Evolutionary conservation across 2,329 filamentous ascomycete genomes (phyloP).

Genomic region (Ascochyta fabae): DNA sequence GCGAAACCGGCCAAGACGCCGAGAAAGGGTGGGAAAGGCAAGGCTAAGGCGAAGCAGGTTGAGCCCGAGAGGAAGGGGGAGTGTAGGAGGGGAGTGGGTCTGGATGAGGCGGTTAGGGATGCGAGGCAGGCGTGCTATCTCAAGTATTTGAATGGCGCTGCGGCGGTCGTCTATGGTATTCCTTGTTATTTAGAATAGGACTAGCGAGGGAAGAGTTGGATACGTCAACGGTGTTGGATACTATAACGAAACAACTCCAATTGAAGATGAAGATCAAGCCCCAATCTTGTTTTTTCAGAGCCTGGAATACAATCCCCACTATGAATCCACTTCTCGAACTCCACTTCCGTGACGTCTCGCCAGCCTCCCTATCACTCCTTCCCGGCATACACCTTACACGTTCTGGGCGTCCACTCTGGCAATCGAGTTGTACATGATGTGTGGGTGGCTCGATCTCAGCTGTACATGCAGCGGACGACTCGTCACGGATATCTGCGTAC

Average conservation of each 20-base stretch:
- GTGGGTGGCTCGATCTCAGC: too few species aligned
- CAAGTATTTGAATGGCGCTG: slow-evolving; percentile 89
- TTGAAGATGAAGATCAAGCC: neutral
- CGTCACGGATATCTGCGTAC: too few species aligned
- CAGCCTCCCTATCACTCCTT: slow-evolving; percentile 50
- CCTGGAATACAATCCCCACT: slow-evolving; percentile 20
- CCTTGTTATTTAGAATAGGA: slow-evolving; percentile 75
- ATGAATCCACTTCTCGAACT: slow-evolving; percentile 60
- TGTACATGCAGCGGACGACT: too few species aligned
- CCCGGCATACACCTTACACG: too few species aligned
- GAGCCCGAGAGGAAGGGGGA: slow-evolving; percentile 29
- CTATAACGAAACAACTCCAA: too few species aligned
- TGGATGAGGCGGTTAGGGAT: slow-evolving; percentile 81
- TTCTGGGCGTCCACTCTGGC: too few species aligned
- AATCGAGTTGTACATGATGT: too few species aligned
- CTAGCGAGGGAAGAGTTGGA: neutral
- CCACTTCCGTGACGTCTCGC: slow-evolving; percentile 40
- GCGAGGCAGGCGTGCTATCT: slow-evolving; percentile 83
- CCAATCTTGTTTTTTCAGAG: neutral
- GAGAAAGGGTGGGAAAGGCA: slow-evolving; percentile 40
- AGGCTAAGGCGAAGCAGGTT: slow-evolving; percentile 38
- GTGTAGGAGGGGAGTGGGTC: slow-evolving; percentile 44
- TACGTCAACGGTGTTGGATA: neutral
- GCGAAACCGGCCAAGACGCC: slow-evolving; percentile 32
- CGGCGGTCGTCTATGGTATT: slow-evolving; percentile 92